phyloP scores from a whole-genome alignment of 306 rosid genomes.

The Quercus aquifolioides region DNA sequence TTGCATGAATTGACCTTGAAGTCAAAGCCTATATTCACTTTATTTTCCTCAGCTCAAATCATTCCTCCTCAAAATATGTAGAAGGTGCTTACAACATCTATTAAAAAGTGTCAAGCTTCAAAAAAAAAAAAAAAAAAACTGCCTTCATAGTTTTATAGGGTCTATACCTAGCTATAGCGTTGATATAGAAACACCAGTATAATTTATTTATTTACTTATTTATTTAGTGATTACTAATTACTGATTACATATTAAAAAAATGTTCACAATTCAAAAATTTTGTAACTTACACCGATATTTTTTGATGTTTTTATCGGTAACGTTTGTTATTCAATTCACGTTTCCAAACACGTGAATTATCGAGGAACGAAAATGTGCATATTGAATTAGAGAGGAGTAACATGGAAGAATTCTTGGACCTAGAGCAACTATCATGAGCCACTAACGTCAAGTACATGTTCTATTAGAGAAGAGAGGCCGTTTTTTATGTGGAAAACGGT shows the following conservation, averaged over 20 bases:
- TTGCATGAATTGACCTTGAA: conserved; percentile 36
- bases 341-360: no score
- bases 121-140: neutral
- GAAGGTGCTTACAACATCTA: conserved; percentile 36
- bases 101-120: neutral
- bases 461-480: neutral
- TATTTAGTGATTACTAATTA: no score
- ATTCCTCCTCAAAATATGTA: conserved; percentile 38
- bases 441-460: conserved; percentile 15
- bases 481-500: conserved; percentile 16
- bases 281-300: no score
- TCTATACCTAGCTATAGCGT: no score
- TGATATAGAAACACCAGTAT: no score
- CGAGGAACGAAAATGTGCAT: neutral
- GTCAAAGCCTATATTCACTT: conserved; percentile 30
- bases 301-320: no score
- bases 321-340: no score
- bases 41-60: conserved; percentile 21
- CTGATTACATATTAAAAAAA: no score
- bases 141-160: no score
- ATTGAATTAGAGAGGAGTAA: neutral
- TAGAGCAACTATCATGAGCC: neutral
- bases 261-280: no score
- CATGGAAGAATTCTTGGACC: neutral
- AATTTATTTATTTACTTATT: no score